phyloP scores from a whole-genome alignment of 768 basidiomycete genomes.

The Cystobasidiopsis lactophilus region DNA sequence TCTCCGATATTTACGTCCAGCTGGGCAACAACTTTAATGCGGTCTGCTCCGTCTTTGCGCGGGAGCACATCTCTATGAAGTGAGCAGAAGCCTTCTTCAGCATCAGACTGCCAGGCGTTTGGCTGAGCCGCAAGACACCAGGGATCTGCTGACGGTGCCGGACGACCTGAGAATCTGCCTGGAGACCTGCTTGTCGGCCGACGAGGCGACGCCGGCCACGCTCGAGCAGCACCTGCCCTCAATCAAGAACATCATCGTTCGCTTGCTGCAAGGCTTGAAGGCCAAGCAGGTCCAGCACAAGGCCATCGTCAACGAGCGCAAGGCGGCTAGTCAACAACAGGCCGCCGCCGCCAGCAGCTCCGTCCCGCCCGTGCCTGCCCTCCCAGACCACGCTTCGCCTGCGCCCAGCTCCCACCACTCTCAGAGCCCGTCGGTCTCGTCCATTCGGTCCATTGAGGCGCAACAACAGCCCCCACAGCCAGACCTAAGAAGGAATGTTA shows the following conservation, averaged over 20 bases:
- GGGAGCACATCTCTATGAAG: conserved; percentile 75
- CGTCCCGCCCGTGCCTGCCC: no score
- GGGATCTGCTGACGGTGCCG: conserved; percentile 70
- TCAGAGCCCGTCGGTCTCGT: not conserved
- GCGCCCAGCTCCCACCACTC: not conserved
- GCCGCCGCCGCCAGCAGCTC: not conserved
- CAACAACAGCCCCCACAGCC: no score
- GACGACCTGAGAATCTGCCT: conserved; percentile 70
- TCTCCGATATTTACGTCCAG: conserved; percentile 91
- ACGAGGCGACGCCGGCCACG: conserved; percentile 64
- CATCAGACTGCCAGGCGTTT: conserved; percentile 4
- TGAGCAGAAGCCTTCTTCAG: conserved; percentile 31
- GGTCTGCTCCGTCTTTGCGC: conserved; percentile 67
- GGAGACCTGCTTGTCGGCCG: conserved; percentile 61
- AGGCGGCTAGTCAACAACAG: no score
- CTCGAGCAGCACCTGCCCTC: conserved; percentile 73
- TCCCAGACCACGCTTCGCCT: not conserved
- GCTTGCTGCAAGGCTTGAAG: conserved; percentile 77
- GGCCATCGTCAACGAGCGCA: not conserved
- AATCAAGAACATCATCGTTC: conserved; percentile 79
- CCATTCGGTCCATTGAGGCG: no score
- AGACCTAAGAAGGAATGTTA: no score
- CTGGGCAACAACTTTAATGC: conserved; percentile 94
- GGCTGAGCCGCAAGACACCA: conserved; percentile 23
- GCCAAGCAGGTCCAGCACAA: conserved; percentile 75